Evolutionary conservation across 495 filamentous ascomycete genomes (phyloP).

Genomic region (Aspergillus bertholletiae): DNA sequence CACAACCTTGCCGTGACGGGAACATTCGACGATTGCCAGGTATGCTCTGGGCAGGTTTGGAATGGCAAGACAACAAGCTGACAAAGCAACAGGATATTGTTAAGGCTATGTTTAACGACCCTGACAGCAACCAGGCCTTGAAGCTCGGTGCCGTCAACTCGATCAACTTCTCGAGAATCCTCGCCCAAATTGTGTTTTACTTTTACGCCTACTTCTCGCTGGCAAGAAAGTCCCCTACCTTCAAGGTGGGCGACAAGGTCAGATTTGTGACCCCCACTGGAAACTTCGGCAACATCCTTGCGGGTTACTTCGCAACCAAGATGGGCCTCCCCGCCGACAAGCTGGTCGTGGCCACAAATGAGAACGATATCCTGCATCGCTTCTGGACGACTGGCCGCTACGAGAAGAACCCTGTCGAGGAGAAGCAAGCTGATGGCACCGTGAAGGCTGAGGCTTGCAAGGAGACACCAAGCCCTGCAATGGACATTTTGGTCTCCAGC

Average conservation of each 20-base stretch:
- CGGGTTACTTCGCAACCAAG: constrained; percentile 83
- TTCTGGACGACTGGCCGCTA: constrained; percentile 42
- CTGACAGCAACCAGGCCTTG: constrained; percentile 65
- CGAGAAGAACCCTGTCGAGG: constrained; percentile 6
- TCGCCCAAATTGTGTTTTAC: constrained; percentile 93
- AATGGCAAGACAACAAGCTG: neutral
- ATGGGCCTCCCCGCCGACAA: constrained; percentile 88
- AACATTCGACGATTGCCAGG: constrained; percentile 91
- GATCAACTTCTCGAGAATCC: constrained; percentile 86
- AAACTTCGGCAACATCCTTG: constrained; percentile 96
- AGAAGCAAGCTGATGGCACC: neutral
- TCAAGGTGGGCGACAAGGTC: constrained; percentile 55
- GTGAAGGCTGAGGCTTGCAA: constrained; percentile 41
- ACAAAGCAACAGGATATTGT: constrained; percentile 62
- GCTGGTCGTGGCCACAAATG: constrained; percentile 49
- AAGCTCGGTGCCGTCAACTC: constrained; percentile 85
- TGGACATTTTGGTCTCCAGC: constrained; percentile 93
- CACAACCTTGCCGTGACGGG: constrained; percentile 84
- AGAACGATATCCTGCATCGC: constrained; percentile 80
- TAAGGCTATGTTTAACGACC: constrained; percentile 85
- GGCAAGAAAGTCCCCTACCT: constrained; percentile 43
- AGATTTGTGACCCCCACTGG: constrained; percentile 85
- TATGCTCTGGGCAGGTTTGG: neutral
- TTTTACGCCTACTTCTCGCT: constrained; percentile 87
- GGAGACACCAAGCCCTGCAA: constrained; percentile 86